Evolutionary conservation across 441 rosid species (phyloP).

Genomic region (Eruca vesicaria): DNA sequence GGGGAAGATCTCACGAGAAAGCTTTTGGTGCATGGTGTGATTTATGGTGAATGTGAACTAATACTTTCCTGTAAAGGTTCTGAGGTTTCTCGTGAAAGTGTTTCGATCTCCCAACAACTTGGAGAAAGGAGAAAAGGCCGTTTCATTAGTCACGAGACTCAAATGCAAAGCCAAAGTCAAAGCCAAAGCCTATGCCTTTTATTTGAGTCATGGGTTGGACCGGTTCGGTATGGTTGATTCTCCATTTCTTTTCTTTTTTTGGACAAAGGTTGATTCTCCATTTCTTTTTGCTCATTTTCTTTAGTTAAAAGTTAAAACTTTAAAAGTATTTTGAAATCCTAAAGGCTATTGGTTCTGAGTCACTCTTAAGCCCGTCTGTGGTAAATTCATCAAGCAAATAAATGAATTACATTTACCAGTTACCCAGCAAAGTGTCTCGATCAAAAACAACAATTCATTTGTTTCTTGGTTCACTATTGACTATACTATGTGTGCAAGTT

Average conservation of each 20-base stretch:
- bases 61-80: conserved; percentile 37
- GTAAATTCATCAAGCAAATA: background rate
- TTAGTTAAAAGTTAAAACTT: background rate
- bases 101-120: conserved; percentile 25
- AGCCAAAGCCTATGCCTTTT: background rate
- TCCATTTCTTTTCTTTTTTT: background rate
- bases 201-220: background rate
- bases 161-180: conserved; percentile 13
- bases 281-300: background rate
- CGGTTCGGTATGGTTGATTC: background rate
- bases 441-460: too few relatives aligned
- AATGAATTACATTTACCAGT: too few relatives aligned
- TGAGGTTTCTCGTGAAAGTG: conserved; percentile 51
- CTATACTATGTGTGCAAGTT: background rate
- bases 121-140: conserved; percentile 26
- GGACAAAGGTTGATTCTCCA: background rate
- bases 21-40: conserved; percentile 24
- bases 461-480: background rate
- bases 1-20: conserved; percentile 26
- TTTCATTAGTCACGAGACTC: conserved; percentile 30
- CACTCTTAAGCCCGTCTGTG: background rate
- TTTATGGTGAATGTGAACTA: conserved; percentile 23
- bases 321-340: background rate
- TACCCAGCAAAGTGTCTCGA: too few relatives aligned
- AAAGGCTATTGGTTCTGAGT: background rate